These are phyloP conservation scores for Chaetomiaceae sp. DNA, from an alignment of 2,329 filamentous ascomycete genomes.

Conservation along the genomic window DNA sequence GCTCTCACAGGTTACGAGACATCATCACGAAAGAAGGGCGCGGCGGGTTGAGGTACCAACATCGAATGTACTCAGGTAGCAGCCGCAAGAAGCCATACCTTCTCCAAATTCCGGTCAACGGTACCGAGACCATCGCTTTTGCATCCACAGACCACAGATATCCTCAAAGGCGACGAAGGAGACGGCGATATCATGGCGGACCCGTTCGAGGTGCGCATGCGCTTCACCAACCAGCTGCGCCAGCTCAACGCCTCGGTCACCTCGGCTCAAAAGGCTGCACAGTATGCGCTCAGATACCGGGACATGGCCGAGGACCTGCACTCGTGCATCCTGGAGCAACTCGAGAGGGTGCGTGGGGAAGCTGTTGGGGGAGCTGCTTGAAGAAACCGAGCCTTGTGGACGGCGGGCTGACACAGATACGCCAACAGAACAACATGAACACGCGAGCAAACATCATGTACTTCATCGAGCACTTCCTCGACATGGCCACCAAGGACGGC, in stretches of 20 bases:
- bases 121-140: too few species aligned
- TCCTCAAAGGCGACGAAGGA: background rate
- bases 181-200: constrained; percentile 50
- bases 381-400: background rate
- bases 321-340: constrained; percentile 92
- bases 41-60: too few species aligned
- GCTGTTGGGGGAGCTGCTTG: too few species aligned
- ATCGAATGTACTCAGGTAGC: too few species aligned
- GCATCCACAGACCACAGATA: too few species aligned
- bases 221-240: constrained; percentile 84
- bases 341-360: constrained; percentile 62
- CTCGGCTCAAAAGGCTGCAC: constrained; percentile 84
- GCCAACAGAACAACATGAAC: constrained; percentile 84
- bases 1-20: too few species aligned
- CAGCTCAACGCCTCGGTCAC: constrained; percentile 86
- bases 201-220: constrained; percentile 97
- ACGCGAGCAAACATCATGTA: constrained; percentile 98
- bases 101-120: too few species aligned
- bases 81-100: too few species aligned
- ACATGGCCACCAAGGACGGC: constrained; percentile 70
- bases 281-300: constrained; percentile 88
- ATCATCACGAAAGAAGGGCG: too few species aligned
- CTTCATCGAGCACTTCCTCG: constrained; percentile 92
- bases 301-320: constrained; percentile 97
- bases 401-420: background rate